These are phyloP conservation scores for Aureobasidium zeae DNA, from an alignment of 2,329 filamentous ascomycete species.

Conservation along the genomic window DNA sequence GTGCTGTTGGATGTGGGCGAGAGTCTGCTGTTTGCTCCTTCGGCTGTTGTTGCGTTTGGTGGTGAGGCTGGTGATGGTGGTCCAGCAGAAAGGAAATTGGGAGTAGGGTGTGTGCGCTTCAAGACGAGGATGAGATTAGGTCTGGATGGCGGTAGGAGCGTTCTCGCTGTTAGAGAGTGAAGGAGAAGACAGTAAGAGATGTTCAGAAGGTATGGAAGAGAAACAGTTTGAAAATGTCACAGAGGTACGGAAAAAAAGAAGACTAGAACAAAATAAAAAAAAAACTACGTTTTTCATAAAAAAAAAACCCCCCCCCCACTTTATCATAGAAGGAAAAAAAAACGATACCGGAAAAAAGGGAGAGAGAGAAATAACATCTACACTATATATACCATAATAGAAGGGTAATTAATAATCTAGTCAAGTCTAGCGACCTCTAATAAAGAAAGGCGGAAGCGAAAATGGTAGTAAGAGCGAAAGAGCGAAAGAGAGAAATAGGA, in stretches of 20 bases:
- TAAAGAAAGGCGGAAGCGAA: too few relatives aligned
- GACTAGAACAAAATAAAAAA: too few relatives aligned
- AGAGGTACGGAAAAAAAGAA: too few relatives aligned
- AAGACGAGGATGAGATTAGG: conserved; percentile 24
- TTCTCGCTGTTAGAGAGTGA: conserved; percentile 19
- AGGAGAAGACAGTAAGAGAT: background rate
- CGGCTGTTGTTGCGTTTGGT: conserved; percentile 21
- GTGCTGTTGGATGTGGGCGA: conserved; percentile 25
- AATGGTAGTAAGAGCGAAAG: too few relatives aligned
- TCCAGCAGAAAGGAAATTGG: conserved; percentile 22
- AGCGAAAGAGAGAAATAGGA: too few relatives aligned
- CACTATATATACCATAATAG: too few relatives aligned
- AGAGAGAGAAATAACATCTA: too few relatives aligned
- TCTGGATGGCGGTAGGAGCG: conserved; percentile 23
- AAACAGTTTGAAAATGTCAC: too few relatives aligned
- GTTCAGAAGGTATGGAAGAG: background rate
- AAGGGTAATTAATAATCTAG: too few relatives aligned
- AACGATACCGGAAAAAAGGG: background rate
- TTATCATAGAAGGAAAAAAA: background rate
- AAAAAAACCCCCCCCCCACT: background rate
- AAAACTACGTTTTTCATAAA: too few relatives aligned
- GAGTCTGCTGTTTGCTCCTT: conserved; percentile 27
- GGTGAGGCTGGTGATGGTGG: too few relatives aligned
- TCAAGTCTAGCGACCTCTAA: too few relatives aligned
- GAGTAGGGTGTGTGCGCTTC: conserved; percentile 20